Conservation (phyloP, 1,284 basidiomycete genomes). For the Ceratobasidium sp. region DNA sequence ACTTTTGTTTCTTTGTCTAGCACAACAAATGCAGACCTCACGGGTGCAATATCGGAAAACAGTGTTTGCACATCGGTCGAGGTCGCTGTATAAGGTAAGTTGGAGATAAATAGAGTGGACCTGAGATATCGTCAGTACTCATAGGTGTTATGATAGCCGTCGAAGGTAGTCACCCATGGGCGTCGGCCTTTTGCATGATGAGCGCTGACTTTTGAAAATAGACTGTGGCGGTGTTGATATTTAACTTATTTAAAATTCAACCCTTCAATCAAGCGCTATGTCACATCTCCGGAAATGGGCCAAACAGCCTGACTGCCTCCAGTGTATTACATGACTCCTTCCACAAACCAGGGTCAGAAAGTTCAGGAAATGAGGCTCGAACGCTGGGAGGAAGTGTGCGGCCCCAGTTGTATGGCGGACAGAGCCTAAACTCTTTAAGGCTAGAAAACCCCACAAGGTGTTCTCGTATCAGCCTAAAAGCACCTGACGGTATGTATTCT, state of each 20-base stretch:
- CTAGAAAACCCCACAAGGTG: not conserved
- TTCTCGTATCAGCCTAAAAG: not conserved
- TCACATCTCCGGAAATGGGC: not conserved
- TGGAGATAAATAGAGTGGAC: slow-evolving; percentile 74
- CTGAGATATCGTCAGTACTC: no score
- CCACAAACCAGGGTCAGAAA: not conserved
- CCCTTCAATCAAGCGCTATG: no score
- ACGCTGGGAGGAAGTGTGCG: not conserved
- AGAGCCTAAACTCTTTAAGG: not conserved
- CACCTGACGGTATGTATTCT: no score
- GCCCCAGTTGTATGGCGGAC: not conserved
- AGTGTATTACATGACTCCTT: not conserved
- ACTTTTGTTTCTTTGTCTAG: slow-evolving; percentile 78
- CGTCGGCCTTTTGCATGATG: slow-evolving; percentile 17
- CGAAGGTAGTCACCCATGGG: slow-evolving; percentile 28
- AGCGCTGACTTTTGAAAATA: slow-evolving; percentile 31
- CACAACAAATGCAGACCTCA: slow-evolving; percentile 94
- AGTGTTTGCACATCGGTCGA: slow-evolving; percentile 90
- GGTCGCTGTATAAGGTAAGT: slow-evolving; percentile 90
- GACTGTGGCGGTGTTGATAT: slow-evolving; percentile 21
- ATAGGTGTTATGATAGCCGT: no score
- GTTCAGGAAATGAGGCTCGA: not conserved
- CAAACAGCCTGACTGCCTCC: not conserved
- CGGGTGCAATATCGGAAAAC: slow-evolving; percentile 95
- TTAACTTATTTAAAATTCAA: not conserved